Base-by-base conservation (phyloP, 2,329 filamentous ascomycete genomes). In the Cylindrodendrum hubeiense region DNA sequence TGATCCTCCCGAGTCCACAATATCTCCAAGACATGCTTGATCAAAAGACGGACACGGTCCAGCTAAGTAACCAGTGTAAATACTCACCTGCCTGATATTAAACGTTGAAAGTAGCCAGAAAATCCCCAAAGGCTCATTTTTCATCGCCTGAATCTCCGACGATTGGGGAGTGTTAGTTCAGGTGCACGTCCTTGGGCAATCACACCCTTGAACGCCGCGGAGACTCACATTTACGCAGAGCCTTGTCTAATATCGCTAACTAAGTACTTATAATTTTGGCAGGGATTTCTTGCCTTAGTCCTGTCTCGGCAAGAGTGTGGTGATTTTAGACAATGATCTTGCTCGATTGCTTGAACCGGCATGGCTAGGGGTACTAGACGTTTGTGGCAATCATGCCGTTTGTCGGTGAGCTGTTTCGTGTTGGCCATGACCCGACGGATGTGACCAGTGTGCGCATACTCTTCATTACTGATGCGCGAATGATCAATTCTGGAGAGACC, bases 11-110 rank as follows among this genome's bases (percentile, higher is more conserved):
- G 28, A 26, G 24, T 19, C 9, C 17, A 7, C 15, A 15, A 15
- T 3, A n/a, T 19, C 5, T 6, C 26, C 44, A n/a, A 47, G 15
- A 17, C n/a, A 13, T 50, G 19, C 46, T 30, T 24, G 24, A 50
- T n/a, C 41, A 44, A 15, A 44, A 19, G 5, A n/a, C 46, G 13
- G 13, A 30, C 13, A 19, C 26, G 4, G 46, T 30, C 17, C 46
- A n/a, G n/a, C 9, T 15, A 50, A n/a, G 46, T 33, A 50, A 13
- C 21, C 19, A 5, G 21, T 12, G n/a, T 54, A 49, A 43, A 30
- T 34, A 26, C 43, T 41, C 58, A 34, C 37, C 52, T 64, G 30
- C 47, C 44, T 28, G 24, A 47, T 47, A 3, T n/a, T n/a, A n/a
- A n/a, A n/a, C n/a, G n/a, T n/a, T n/a, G n/a, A n/a, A n/a, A n/a